These are phyloP conservation scores for Cladophialophora psammophila DNA, from an alignment of 2,329 filamentous ascomycete species.

Conservation along the genomic window DNA sequence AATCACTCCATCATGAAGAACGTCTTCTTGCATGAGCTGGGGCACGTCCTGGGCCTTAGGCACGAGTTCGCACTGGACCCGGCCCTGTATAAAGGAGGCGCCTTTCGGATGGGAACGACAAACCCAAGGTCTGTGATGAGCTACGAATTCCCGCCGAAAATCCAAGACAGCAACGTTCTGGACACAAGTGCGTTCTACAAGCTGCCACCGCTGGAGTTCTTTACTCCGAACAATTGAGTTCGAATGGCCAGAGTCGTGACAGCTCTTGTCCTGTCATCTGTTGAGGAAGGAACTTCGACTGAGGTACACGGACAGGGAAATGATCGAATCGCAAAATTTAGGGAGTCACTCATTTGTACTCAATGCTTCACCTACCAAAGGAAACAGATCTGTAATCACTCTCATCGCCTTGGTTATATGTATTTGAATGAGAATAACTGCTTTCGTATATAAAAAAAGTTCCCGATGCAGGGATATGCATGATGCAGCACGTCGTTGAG, in stretches of 20 bases:
- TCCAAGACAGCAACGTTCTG: constrained; percentile 13
- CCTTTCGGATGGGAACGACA: constrained; percentile 12
- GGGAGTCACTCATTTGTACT: constrained; percentile 10
- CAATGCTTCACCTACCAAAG: too few species aligned
- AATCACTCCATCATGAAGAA: constrained; percentile 30
- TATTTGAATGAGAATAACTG: too few species aligned
- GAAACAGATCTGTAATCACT: too few species aligned
- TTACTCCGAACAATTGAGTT: constrained; percentile 2
- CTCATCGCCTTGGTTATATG: too few species aligned
- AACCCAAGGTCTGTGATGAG: constrained; percentile 27
- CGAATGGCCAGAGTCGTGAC: not conserved
- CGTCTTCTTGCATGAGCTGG: constrained; percentile 32
- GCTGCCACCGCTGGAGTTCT: constrained; percentile 4
- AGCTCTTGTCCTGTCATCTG: not conserved
- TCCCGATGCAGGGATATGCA: too few species aligned
- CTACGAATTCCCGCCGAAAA: constrained; percentile 23
- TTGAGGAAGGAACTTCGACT: not conserved
- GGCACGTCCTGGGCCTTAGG: constrained; percentile 29
- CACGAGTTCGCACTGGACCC: constrained; percentile 29
- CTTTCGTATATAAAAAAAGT: too few species aligned
- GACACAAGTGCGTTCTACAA: constrained; percentile 9
- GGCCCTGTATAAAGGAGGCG: constrained; percentile 8
- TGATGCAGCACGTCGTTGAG: too few species aligned
- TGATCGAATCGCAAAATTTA: not conserved
- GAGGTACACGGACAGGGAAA: too few species aligned